Conservation (phyloP, 2,329 filamentous ascomycete species). For the Clonostachys solani region DNA sequence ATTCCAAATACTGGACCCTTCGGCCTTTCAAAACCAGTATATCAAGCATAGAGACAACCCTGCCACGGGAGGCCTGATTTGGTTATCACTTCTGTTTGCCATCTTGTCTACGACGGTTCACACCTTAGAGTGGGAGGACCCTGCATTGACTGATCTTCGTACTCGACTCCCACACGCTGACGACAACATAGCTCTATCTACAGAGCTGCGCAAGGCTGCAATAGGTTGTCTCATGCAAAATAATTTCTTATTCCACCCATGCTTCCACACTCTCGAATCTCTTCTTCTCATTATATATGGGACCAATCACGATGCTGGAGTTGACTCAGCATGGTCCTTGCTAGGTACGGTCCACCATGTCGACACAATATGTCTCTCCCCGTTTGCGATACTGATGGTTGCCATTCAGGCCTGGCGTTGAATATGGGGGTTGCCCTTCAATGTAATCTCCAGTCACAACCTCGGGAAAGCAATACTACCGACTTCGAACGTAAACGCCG, state of each 20-base stretch:
- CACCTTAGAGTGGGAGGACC: conserved; percentile 4
- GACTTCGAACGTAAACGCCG: conserved; percentile 8
- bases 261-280: conserved; percentile 8
- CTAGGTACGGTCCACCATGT: conserved; percentile 4
- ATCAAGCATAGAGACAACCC: conserved; percentile 3
- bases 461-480: background rate
- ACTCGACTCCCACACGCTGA: background rate
- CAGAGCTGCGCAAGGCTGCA: conserved; percentile 4
- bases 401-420: conserved; percentile 1
- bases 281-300: conserved; percentile 6
- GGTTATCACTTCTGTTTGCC: conserved; percentile 9
- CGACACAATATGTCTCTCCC: background rate
- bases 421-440: conserved; percentile 6
- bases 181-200: background rate
- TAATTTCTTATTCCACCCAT: conserved; percentile 7
- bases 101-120: conserved; percentile 7
- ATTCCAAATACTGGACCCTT: conserved; percentile 8
- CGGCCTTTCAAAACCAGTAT: conserved; percentile 9
- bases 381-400: background rate
- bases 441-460: conserved; percentile 4
- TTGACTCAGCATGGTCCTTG: conserved; percentile 8
- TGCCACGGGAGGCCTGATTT: conserved; percentile 3
- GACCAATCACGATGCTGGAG: conserved; percentile 5
- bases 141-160: conserved; percentile 4
- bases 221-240: conserved; percentile 8